A percentile compares a stretch with the other conserved stretches of the same genome.
Evolutionary conservation across 2,329 filamentous ascomycete species (phyloP).

Genomic region (Sphaerulina populicola): DNA sequence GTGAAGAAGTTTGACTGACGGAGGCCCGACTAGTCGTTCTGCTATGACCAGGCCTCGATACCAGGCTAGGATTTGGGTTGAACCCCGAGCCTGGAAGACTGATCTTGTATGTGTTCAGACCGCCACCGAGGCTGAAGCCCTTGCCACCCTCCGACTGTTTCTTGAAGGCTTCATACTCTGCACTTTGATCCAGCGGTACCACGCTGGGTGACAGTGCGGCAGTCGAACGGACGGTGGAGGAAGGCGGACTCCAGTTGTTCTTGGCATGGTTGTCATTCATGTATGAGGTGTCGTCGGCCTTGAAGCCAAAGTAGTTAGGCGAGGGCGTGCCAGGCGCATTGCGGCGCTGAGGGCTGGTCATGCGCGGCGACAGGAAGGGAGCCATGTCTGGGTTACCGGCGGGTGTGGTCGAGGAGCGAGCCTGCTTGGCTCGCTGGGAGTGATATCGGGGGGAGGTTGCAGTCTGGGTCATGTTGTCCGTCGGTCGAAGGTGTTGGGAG

Average conservation of each 20-base stretch:
- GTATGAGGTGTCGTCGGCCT: constrained; percentile 56
- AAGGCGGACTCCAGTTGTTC: constrained; percentile 66
- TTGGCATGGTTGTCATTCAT: constrained; percentile 46
- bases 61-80: constrained; percentile 20
- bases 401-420: constrained; percentile 14
- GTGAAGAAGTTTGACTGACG: constrained; percentile 22
- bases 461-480: constrained; percentile 19
- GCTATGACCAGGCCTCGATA: constrained; percentile 9
- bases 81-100: constrained; percentile 18
- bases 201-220: constrained; percentile 59
- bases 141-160: constrained; percentile 60
- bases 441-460: constrained; percentile 23
- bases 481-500: not conserved
- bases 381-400: constrained; percentile 24
- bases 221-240: constrained; percentile 63
- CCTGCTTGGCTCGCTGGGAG: constrained; percentile 7
- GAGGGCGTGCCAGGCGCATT: constrained; percentile 41
- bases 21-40: constrained; percentile 20
- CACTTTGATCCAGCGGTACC: constrained; percentile 64
- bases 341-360: constrained; percentile 18
- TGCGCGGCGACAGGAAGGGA: constrained; percentile 26
- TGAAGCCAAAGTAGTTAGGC: constrained; percentile 80
- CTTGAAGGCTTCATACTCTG: constrained; percentile 73
- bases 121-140: constrained; percentile 38
- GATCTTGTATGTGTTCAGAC: constrained; percentile 36